phyloP scores from a whole-genome alignment of 2,329 filamentous ascomycete genomes.

The Fusarium sp. region DNA sequence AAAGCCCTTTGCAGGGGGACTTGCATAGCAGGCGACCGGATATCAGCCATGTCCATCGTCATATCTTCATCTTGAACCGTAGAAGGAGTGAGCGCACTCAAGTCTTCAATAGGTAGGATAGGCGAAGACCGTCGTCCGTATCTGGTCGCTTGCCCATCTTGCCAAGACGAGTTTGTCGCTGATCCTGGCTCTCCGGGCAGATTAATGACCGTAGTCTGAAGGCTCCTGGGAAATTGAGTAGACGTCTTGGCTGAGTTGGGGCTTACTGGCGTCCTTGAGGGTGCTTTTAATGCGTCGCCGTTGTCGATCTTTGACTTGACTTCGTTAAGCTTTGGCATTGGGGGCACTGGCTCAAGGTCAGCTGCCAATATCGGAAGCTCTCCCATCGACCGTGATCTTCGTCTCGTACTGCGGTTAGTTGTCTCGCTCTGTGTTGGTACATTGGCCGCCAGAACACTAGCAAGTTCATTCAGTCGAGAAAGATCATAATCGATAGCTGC shows the following conservation, averaged over 20 bases:
- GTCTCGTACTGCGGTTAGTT: constrained; percentile 37
- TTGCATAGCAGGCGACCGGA: constrained; percentile 62
- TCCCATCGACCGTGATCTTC: constrained; percentile 46
- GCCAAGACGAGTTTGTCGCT: constrained; percentile 15
- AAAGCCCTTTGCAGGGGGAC: constrained; percentile 59
- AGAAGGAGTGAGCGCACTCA: constrained; percentile 49
- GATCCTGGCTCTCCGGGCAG: constrained; percentile 15
- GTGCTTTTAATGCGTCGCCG: constrained; percentile 2
- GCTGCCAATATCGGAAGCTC: constrained; percentile 40
- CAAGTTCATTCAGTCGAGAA: constrained; percentile 60
- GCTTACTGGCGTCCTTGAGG: constrained; percentile 15
- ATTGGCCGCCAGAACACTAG: constrained; percentile 22
- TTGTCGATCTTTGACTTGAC: constrained; percentile 12
- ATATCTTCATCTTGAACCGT: constrained; percentile 57
- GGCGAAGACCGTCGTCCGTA: constrained; percentile 61
- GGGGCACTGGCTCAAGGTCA: constrained; percentile 6
- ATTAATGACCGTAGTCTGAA: constrained; percentile 2
- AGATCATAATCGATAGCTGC: constrained; percentile 55
- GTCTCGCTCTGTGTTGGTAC: constrained; percentile 11
- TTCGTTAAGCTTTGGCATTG: constrained; percentile 10
- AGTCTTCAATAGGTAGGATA: constrained; percentile 58
- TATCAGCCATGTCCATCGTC: constrained; percentile 59
- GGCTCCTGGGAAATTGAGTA: constrained; percentile 22
- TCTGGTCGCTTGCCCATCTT: constrained; percentile 12
- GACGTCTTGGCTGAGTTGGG: background rate